Base-by-base conservation (phyloP, 768 basidiomycete species). In the Chiua virens region DNA sequence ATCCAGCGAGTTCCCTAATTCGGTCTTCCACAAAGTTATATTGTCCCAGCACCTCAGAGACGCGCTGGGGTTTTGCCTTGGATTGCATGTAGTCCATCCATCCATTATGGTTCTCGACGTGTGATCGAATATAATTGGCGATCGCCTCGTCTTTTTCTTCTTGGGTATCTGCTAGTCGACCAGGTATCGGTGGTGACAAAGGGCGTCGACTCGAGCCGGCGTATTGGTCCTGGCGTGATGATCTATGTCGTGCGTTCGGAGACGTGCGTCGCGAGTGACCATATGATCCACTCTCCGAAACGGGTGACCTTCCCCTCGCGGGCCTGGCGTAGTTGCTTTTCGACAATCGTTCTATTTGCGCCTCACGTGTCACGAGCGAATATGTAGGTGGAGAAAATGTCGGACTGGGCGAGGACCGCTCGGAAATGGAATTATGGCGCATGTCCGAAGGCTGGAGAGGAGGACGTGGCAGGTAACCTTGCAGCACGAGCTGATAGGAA, bases 1-100 rank as follows among this genome's bases (percentile, higher is more conserved):
- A 66, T 36, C 78, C 79, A 8, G 68, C 72, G 57, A 73, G 77
- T 42, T 72, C 69, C 44, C 79, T 75, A 27, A 80, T 64, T 64
- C 78, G 73, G 28, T 73, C 62, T 54, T 81, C 75, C 37, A 86
- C 74, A 58, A 82, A 78, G 15, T 61, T 60, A 54, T 81, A 87
- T 57, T 80, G 78, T 35, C 70, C 68, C 49, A 81, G 47, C 28
- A 79, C 64, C 37, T 74, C 76, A 9, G 69, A 65, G 10, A 75
- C 70, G 11, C 72, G 69, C 32, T 72, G 73, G n/a, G 67, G 72
- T 34, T 53, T 66, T 9, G 70, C 75, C 47, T 71, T 73, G 7
- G 71, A 71, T 50, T 70, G 64, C 63, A 78, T 81, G 57, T 78
- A 83, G 10, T 70, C 69, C 9, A 54, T 49, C 74, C 78, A 84